Percentiles rank a stretch among this genome's conserved stretches.
phyloP scores from a whole-genome alignment of 2,329 filamentous ascomycete species.

The Colletotrichum karsti region DNA sequence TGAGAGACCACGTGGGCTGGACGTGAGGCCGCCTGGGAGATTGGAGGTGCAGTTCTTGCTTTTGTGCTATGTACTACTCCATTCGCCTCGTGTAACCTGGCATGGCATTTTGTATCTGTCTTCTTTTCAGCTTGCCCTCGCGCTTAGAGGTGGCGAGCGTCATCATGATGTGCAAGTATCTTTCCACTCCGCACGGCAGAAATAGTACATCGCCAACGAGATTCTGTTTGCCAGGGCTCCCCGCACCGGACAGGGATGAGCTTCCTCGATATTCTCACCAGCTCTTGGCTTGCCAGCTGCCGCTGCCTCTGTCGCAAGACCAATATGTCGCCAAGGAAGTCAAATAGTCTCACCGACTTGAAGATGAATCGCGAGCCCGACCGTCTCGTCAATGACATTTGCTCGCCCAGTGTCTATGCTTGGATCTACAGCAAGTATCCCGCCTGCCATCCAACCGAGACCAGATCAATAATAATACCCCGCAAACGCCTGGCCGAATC shows the following conservation, averaged over 20 bases:
- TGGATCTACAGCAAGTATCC: neutral
- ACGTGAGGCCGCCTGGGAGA: too few species aligned
- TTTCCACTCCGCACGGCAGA: neutral
- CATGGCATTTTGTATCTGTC: too few species aligned
- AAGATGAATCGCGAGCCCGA: neutral
- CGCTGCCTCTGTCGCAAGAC: neutral
- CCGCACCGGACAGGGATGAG: neutral
- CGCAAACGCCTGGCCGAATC: conserved; percentile 7
- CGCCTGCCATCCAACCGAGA: neutral
- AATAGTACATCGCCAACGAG: neutral
- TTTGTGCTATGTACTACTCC: too few species aligned
- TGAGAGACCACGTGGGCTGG: neutral
- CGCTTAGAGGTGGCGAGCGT: too few species aligned
- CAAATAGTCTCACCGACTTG: neutral
- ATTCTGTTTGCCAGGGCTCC: neutral
- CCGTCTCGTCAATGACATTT: neutral
- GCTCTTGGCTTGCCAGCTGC: neutral
- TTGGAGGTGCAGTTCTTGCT: neutral
- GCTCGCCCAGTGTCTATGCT: neutral
- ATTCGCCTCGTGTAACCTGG: too few species aligned
- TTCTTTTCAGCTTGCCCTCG: neutral
- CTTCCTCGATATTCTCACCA: neutral
- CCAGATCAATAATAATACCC: neutral
- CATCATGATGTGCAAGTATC: neutral
- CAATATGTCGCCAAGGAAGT: neutral